Evolutionary conservation across 805 yeast species (phyloP).

Genomic region (Starmera caribaea): DNA sequence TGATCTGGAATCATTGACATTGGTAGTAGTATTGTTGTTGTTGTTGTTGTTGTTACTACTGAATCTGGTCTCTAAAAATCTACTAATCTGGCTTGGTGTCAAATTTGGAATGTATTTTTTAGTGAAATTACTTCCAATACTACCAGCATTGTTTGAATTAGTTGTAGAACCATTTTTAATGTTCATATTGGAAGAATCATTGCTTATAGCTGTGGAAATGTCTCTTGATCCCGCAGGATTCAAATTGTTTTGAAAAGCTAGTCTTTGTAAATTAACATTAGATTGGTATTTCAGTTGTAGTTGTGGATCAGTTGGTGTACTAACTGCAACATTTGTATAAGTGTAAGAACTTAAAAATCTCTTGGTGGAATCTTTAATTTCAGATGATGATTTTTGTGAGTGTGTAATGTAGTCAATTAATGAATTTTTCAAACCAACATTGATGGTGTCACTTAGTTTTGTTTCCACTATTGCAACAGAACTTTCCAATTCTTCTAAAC

Average conservation of each 20-base stretch:
- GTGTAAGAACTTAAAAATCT: constrained; percentile 13
- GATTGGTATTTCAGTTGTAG: constrained; percentile 3
- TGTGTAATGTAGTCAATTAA: constrained; percentile 31
- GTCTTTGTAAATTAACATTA: constrained; percentile 14
- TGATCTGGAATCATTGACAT: too few species aligned
- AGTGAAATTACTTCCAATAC: too few species aligned
- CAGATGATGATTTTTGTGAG: constrained; percentile 10
- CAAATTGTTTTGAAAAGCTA: constrained; percentile 16
- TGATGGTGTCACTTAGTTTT: constrained; percentile 39
- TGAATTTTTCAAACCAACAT: constrained; percentile 33
- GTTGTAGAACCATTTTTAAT: too few species aligned
- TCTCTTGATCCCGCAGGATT: neutral
- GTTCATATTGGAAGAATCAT: too few species aligned
- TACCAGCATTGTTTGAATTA: too few species aligned
- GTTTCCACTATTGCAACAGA: constrained; percentile 43
- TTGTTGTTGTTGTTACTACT: constrained; percentile 1
- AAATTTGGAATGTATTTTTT: neutral
- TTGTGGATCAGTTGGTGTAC: neutral
- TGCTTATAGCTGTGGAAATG: too few species aligned
- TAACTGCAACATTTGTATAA: neutral
- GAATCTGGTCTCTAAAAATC: constrained; percentile 9
- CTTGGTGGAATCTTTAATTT: constrained; percentile 9
- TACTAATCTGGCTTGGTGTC: constrained; percentile 12
- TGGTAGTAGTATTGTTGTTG: too few species aligned
- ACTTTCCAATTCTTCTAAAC: constrained; percentile 39